Evolutionary conservation across 2,329 filamentous ascomycete genomes (phyloP), one percentile per base, ranked within the genome.

Genomic region (Peltaster fructicola): DNA sequence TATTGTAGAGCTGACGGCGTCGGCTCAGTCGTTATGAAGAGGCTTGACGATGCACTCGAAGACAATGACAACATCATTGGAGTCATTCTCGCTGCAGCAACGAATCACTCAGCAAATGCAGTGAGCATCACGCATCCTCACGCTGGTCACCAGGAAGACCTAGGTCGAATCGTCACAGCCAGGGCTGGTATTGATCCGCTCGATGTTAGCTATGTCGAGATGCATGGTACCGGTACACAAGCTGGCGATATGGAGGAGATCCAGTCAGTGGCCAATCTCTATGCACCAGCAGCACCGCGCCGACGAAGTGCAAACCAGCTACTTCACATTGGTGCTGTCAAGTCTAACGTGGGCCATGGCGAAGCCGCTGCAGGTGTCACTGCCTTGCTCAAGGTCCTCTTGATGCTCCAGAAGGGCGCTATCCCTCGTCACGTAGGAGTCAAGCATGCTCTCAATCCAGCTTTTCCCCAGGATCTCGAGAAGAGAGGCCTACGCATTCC

Each of bases 351-450:
- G 8, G 44, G 44, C 3, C 44, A 48, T 22, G 30, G 30, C 3
- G 43, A 47, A 22, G 28, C 37, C 26, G 41, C 27, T 7, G 32
- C 44, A 14, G 44, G 44, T 9, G 45, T 61, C 18, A 68, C 59
- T n/a, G 62, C 58, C n/a, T 50, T 77, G 3, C 54, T 68, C 40
- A 77, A 77, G 45, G 63, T 72, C 0, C 46, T 77, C 3, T 40
- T 74, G 41, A 74, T 74, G 69, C 45, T 74, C 27, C 58, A 69
- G 44, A 63, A 74, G 37, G 63, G 61, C 25, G 44, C 50, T 3
- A 75, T 77, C 17, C 70, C 71, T 0, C 70, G 68, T 0, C 73
- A 79, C 31, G 57, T 66, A 12, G 72, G 73, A 8, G 75, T 79
- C 52, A 76, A 76, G 48, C 57, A 51, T 3, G 54, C 59, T 34